These are phyloP conservation scores for Hypoxylon lenormandii DNA, from an alignment of 495 filamentous ascomycete species.

Conservation along the genomic window DNA sequence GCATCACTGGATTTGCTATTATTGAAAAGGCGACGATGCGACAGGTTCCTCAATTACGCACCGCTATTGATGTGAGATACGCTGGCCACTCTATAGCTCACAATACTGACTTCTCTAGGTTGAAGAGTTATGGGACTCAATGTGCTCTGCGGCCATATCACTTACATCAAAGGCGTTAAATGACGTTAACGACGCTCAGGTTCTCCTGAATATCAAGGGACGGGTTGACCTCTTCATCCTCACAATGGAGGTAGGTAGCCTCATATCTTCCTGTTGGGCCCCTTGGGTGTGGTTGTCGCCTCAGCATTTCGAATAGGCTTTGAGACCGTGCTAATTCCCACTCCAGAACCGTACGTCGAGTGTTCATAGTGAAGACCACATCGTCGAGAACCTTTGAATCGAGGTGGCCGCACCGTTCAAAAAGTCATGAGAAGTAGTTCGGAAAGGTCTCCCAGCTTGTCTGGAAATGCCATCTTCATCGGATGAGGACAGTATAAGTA, in stretches of 20 bases:
- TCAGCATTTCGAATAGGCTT: too few relatives aligned
- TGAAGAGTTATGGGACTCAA: constrained; percentile 97
- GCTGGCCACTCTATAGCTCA: not conserved
- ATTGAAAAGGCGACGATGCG: constrained; percentile 94
- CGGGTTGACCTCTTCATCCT: constrained; percentile 94
- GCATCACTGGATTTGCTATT: constrained; percentile 96
- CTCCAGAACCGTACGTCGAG: too few relatives aligned
- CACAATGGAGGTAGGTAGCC: constrained; percentile 82
- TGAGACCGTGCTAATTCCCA: too few relatives aligned
- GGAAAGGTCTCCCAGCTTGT: too few relatives aligned
- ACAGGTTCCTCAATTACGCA: constrained; percentile 81
- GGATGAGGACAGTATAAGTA: too few relatives aligned
- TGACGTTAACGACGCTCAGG: constrained; percentile 83
- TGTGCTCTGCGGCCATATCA: constrained; percentile 87
- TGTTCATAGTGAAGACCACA: too few relatives aligned
- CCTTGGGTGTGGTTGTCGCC: too few relatives aligned
- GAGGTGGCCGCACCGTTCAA: too few relatives aligned
- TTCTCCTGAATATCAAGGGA: constrained; percentile 89
- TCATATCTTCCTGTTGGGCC: constrained; percentile 14
- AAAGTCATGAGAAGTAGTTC: too few relatives aligned
- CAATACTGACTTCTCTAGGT: constrained; percentile 67
- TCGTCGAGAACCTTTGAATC: too few relatives aligned
- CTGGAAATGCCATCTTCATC: too few relatives aligned
- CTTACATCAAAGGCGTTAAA: constrained; percentile 81
- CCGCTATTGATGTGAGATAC: constrained; percentile 78